Conservation (phyloP, 108 stramenopile species). For the Conticribra weissflogii region DNA sequence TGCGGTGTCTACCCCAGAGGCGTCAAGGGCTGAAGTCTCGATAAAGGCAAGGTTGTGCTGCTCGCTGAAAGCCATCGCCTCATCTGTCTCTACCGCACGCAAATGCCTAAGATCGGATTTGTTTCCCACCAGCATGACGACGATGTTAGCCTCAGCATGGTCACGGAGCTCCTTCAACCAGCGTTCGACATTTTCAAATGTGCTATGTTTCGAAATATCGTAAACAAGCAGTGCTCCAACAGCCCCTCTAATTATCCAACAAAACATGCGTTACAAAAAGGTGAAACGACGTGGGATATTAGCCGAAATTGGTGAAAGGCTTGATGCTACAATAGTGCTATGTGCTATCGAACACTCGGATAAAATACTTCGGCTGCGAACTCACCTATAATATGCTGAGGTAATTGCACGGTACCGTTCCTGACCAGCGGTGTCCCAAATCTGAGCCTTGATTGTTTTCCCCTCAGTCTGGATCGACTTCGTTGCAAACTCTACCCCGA, state of each 20-base stretch:
- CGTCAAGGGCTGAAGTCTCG: constrained; percentile 96
- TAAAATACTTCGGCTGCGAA: constrained; percentile 19
- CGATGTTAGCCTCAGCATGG: constrained; percentile 98
- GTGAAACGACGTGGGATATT: too few relatives aligned
- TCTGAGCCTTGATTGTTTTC: constrained; percentile 97
- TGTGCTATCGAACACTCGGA: constrained; percentile 17
- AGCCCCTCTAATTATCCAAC: constrained; percentile 59
- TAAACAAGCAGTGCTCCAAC: constrained; percentile 95
- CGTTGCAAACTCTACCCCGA: constrained; percentile 99
- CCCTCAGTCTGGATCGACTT: constrained; percentile 94
- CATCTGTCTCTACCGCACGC: constrained; percentile 96
- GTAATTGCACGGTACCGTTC: constrained; percentile 98
- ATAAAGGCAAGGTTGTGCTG: constrained; percentile 99
- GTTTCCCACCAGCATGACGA: constrained; percentile 99
- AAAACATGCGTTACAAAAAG: neutral
- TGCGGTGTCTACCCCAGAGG: constrained; percentile 94
- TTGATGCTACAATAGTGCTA: neutral
- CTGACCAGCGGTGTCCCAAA: constrained; percentile 99
- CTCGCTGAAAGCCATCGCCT: constrained; percentile 98
- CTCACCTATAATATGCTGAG: constrained; percentile 92
- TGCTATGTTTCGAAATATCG: constrained; percentile 97
- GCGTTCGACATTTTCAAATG: constrained; percentile 98
- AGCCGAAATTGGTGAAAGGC: neutral
- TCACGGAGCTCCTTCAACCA: constrained; percentile 99
- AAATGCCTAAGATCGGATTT: constrained; percentile 96